Evolutionary conservation across 495 filamentous ascomycete genomes (phyloP), one percentile per base, ranked within the genome.

Genomic region (Penicillium chermesinum): DNA sequence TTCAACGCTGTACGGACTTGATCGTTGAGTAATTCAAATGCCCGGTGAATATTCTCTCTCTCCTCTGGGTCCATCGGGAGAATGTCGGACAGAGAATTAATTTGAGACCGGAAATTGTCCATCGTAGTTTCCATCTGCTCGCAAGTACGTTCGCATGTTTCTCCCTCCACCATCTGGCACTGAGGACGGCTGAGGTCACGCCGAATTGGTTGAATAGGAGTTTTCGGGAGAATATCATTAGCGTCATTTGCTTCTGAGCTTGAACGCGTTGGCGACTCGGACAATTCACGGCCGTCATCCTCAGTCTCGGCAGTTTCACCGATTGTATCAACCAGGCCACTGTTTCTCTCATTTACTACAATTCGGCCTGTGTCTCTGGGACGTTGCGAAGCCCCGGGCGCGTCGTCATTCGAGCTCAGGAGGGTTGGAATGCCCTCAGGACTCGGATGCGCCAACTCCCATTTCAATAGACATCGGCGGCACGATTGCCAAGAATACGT

Each of bases 401-500:
- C 2, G 37, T 39, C 15, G 37, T 16, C n/a, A 9, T 39, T 18
- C 37, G 4, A 16, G n/a, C 37, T 17, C 19, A 22, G 39, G 2
- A 10, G 25, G 25, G 5, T 30, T 30, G 25, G 4, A 30, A 10
- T 10, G 25, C 25, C 25, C 25, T 5, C 3, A 27, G 22, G 16
- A 1, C 20, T n/a, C n/a, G n/a, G n/a, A n/a, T n/a, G n/a, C n/a
- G n/a, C 7, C 1, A 8, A 2, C 25, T 55, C 52, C 38, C 38
- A 27, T 6, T 14, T 33, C 13, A 15, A 14, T 32, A 55, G 46
- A 13, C 42, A 47, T 10, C 52, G 47, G 2, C 47, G 47, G 25
- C 52, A 55, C 1, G 52, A 50, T 18, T 55, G 52, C 52, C 52
- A 55, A 2, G 47, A 50, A 15, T 55, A 55, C 3, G 7, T n/a